Base-by-base conservation (phyloP, 106 monocot species). In the Platanthera zijinensis region DNA sequence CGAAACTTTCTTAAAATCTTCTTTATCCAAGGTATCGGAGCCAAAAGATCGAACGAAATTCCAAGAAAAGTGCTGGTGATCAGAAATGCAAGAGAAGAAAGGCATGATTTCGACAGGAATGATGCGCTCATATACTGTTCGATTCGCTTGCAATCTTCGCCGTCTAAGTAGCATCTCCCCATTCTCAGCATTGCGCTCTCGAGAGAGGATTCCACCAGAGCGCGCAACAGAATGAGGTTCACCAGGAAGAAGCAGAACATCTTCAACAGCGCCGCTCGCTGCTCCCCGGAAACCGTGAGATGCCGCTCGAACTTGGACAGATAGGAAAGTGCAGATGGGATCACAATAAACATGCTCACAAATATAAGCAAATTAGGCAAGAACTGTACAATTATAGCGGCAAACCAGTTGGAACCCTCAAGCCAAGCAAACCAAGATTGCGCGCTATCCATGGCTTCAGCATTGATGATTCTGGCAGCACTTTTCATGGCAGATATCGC, bases 181-280 rank as follows among this genome's bases (percentile, higher is more conserved):
- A 97, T 97, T 51, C 82, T 72, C 50, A 97, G 87, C 57, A 97
- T 84, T 51, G 87, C 89, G 80, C 89, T 88, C 76, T 97, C 97
- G 49, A 97, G 78, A 0, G 97, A 94, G 6, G 97, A 94, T 73
- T 97, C 97, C 19, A 97, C 94, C 69, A 97, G 21, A 5, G 85
- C 93, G 73, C 92, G 88, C 83, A 97, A 77, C 11, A 97, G 78
- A 46, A 97, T 97, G 57, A 97, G 89, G 86, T 97, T 97, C 45
- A 97, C 97, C 68, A 97, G 75, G 78, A 97, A 97, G 80, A 97
- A 97, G 80, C 94, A 97, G 22, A 97, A 91, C 94, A 97, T 86
- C 83, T 97, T 97, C 18, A 97, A 80, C 71, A 97, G 52, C 56
- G 97, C 97, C 75, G 97, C 97, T 64, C 94, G 82, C 67, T 97